Evolutionary conservation across 139 green algal species (phyloP).

Genomic region (Chlorella ohadii): DNA sequence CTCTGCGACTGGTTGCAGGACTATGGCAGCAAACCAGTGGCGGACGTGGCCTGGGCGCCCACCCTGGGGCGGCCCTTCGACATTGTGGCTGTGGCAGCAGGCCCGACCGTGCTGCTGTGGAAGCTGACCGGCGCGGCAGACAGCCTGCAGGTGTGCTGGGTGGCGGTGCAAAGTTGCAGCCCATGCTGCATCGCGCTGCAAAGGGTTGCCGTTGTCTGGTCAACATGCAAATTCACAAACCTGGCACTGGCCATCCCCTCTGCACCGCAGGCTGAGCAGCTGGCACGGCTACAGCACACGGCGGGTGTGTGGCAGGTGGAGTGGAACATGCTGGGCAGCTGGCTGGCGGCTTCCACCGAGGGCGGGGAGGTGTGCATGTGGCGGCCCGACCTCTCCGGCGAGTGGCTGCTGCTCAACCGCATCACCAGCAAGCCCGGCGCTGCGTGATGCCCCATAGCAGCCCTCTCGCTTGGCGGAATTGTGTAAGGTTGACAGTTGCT

Average conservation of each 20-base stretch:
- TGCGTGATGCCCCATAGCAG: too few species aligned
- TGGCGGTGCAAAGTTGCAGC: not conserved
- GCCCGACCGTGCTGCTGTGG: conserved; percentile 33
- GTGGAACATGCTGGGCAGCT: conserved; percentile 55
- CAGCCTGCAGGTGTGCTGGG: conserved; percentile 4
- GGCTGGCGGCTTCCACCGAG: conserved; percentile 51
- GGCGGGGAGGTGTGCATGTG: conserved; percentile 47
- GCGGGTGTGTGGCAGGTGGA: conserved; percentile 38
- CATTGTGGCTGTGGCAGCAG: conserved; percentile 37
- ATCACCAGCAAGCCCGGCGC: not conserved
- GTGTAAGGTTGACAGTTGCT: too few species aligned
- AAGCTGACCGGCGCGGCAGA: conserved; percentile 32
- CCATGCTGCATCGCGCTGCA: too few species aligned
- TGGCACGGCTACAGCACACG: conserved; percentile 39
- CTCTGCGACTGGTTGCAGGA: conserved; percentile 16
- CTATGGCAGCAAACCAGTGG: not conserved
- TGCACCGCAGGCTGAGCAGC: conserved; percentile 22
- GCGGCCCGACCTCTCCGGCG: conserved; percentile 45
- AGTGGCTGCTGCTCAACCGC: conserved; percentile 45
- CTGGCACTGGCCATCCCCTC: not conserved
- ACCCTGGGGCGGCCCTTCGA: conserved; percentile 36
- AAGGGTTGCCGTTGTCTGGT: too few species aligned
- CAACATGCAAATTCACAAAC: too few species aligned
- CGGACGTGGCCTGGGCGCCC: conserved; percentile 44
- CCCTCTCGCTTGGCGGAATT: too few species aligned